Base-by-base conservation (phyloP, 495 filamentous ascomycete genomes). In the Aspergillus incahuasiensis region DNA sequence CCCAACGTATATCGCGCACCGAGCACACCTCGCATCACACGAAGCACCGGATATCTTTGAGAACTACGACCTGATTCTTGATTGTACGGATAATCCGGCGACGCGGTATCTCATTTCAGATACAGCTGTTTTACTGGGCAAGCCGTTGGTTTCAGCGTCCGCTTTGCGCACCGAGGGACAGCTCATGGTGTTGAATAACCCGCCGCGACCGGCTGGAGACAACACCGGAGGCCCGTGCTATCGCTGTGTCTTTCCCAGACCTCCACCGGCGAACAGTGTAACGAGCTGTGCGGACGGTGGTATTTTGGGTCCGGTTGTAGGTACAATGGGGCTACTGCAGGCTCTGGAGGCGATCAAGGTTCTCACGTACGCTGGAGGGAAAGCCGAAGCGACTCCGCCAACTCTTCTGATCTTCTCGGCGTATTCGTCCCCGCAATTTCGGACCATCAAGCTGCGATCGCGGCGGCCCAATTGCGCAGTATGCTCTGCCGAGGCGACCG, bases 21-120 rank as follows among this genome's bases (percentile, higher is more conserved):
- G 64, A 13, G 72, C 72, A 28, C 85, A 86, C 54, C 75, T 96
- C 21, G 77, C 75, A 0, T 79, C 88, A 0, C 66, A 81, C 55
- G 86, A 82, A 45, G 88, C 90, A 0, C 72, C 84, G 8, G 62
- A 76, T 15, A 83, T 85, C 38, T 85, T 92, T 51, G 50, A 69
- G 0, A 56, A 70, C 2, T 97, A 95, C 66, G 90, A 97, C 63
- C 59, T 96, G 5, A 82, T 97, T 22, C 81, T 98, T 25, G 94
- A 98, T 69, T 98, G 94, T 63, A 96, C 91, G 5, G 94, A 98
- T 69, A 90, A 90, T 53, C 94, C 92, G 0, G 86, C 87, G 5
- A 87, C 91, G 0, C 89, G 94, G 38, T 97, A 98, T 67, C 78
- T 97, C 5, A 89, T 97, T 61, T 96, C 91, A 0, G 94, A 98